These are phyloP conservation scores for Keithomyces neogunnii DNA, from an alignment of 2,329 filamentous ascomycete genomes.

Conservation along the genomic window DNA sequence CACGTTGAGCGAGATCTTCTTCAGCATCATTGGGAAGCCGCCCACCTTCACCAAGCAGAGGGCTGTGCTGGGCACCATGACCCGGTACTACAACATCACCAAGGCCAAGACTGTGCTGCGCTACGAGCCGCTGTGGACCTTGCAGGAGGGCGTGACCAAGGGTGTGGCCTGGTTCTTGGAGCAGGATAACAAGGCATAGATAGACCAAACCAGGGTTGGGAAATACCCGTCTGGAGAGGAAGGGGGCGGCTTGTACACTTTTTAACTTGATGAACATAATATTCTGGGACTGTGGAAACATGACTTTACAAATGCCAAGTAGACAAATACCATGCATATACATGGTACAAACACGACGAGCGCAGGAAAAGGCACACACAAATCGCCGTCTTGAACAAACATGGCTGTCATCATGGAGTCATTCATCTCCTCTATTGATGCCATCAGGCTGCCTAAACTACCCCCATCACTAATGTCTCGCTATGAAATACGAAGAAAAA, in stretches of 20 bases:
- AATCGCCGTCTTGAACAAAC: too few species aligned
- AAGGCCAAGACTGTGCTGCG: conserved; percentile 66
- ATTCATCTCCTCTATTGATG: neutral
- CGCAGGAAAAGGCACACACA: too few species aligned
- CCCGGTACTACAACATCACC: conserved; percentile 66
- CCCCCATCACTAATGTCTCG: conserved; percentile 2
- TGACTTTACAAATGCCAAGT: too few species aligned
- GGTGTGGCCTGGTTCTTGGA: conserved; percentile 48
- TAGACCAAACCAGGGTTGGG: neutral
- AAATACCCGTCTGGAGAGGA: too few species aligned
- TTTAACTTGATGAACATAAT: too few species aligned
- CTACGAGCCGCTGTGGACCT: conserved; percentile 57
- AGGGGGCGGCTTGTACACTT: too few species aligned
- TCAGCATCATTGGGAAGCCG: conserved; percentile 38
- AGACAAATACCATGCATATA: too few species aligned
- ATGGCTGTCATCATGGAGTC: too few species aligned
- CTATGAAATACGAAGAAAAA: neutral
- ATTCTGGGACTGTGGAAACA: too few species aligned
- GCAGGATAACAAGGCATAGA: conserved; percentile 29
- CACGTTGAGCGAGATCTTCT: conserved; percentile 43
- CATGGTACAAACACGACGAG: too few species aligned
- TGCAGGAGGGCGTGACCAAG: conserved; percentile 55
- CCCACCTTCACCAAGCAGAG: conserved; percentile 51
- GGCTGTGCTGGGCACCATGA: conserved; percentile 64
- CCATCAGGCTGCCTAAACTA: neutral